Conservation (phyloP, 2,329 filamentous ascomycete species). For the Verticillium albo-atrum region DNA sequence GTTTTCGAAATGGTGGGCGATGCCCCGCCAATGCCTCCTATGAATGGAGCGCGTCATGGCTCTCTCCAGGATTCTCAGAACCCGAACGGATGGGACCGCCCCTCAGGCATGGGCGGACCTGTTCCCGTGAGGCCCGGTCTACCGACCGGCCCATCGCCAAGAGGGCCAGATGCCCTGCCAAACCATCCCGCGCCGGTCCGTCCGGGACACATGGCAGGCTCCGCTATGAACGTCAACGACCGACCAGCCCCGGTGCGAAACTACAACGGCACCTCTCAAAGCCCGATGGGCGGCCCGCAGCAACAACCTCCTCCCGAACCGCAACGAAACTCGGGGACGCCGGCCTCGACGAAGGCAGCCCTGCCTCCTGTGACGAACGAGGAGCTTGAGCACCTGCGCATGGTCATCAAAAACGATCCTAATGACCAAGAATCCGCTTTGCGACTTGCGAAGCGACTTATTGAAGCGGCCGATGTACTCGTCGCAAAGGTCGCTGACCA, state of each 20-base stretch:
- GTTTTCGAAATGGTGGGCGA: conserved; percentile 71
- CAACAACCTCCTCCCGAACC: conserved; percentile 18
- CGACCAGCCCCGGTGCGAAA: conserved; percentile 57
- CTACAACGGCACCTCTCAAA: conserved; percentile 45
- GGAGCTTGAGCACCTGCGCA: conserved; percentile 72
- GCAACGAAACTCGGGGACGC: conserved; percentile 18
- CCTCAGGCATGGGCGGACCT: background rate
- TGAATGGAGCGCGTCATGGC: conserved; percentile 18
- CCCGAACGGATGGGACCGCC: conserved; percentile 11
- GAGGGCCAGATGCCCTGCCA: conserved; percentile 43
- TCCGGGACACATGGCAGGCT: conserved; percentile 57
- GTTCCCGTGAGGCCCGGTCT: conserved; percentile 15
- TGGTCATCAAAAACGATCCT: conserved; percentile 64
- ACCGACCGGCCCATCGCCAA: conserved; percentile 20
- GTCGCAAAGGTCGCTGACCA: conserved; percentile 62
- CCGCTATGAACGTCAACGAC: conserved; percentile 48
- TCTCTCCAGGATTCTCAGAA: conserved; percentile 12
- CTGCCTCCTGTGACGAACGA: conserved; percentile 63
- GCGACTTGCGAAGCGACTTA: conserved; percentile 72
- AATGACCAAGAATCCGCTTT: conserved; percentile 69
- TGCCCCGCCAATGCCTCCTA: conserved; percentile 49
- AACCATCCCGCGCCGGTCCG: conserved; percentile 60
- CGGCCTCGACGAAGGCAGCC: conserved; percentile 14
- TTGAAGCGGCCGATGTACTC: conserved; percentile 78
- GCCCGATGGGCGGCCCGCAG: conserved; percentile 33